phyloP scores from a whole-genome alignment of 306 rosid species.

The Potentilla sterilis region DNA sequence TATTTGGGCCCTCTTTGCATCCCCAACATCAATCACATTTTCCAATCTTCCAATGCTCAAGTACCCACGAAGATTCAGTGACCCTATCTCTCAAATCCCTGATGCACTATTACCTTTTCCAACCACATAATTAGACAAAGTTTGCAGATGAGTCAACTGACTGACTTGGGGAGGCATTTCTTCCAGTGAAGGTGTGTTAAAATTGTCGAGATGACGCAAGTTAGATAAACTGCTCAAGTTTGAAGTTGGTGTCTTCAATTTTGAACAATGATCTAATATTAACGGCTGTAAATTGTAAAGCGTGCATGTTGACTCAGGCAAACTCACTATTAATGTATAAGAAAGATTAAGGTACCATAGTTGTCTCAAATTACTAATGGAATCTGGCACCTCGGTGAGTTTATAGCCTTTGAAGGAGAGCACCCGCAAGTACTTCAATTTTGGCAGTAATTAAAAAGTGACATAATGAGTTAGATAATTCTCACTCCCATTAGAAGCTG shows the following conservation, averaged over 20 bases:
- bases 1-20: too few species aligned
- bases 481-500: too few species aligned
- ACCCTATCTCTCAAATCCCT: background rate
- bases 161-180: slow-evolving; percentile 24
- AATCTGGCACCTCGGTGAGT: too few species aligned
- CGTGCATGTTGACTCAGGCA: too few species aligned
- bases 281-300: too few species aligned
- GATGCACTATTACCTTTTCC: background rate
- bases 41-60: slow-evolving; percentile 15
- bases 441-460: too few species aligned
- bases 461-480: too few species aligned
- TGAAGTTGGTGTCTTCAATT: background rate
- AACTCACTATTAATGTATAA: too few species aligned
- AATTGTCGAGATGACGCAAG: slow-evolving; percentile 11
- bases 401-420: too few species aligned
- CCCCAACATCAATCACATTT: background rate
- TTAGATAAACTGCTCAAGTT: background rate
- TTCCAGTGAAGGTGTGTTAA: background rate
- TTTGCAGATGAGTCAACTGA: slow-evolving; percentile 5
- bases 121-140: slow-evolving; percentile 5
- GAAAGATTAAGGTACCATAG: too few species aligned
- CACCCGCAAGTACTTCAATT: too few species aligned
- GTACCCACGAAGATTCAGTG: background rate
- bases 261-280: background rate
- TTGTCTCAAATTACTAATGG: too few species aligned